Conservation (phyloP, 805 yeast genomes). For the Myxozyma neotropica region DNA sequence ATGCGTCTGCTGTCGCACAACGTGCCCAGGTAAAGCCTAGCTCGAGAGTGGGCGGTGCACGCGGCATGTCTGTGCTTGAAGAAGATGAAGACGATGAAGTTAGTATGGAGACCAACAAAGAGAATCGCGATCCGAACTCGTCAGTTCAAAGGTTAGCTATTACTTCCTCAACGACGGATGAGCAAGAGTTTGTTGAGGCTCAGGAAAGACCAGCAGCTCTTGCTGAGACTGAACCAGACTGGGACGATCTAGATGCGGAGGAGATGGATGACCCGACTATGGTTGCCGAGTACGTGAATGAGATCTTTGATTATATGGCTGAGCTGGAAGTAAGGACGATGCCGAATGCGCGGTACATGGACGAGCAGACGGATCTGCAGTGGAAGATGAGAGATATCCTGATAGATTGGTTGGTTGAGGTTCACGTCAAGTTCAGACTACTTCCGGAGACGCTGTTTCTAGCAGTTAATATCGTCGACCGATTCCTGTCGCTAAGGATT, state of each 20-base stretch:
- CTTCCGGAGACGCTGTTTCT: slow-evolving; percentile 89
- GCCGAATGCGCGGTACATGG: slow-evolving; percentile 84
- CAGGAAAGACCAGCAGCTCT: not conserved
- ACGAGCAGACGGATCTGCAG: slow-evolving; percentile 76
- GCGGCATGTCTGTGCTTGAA: not conserved
- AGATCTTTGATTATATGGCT: slow-evolving; percentile 78
- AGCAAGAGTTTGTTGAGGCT: slow-evolving; percentile 14
- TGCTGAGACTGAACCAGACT: slow-evolving; percentile 12
- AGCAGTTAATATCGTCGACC: slow-evolving; percentile 85
- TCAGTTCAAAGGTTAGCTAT: not conserved
- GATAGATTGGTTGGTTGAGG: slow-evolving; percentile 95
- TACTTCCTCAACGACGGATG: slow-evolving; percentile 13
- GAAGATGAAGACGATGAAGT: slow-evolving; percentile 20
- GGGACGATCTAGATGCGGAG: slow-evolving; percentile 42
- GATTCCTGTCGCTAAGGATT: slow-evolving; percentile 76
- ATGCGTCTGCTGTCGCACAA: slow-evolving; percentile 8
- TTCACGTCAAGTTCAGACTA: slow-evolving; percentile 84
- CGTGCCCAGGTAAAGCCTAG: not conserved
- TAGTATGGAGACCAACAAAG: slow-evolving; percentile 27
- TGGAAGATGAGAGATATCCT: slow-evolving; percentile 91
- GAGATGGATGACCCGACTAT: slow-evolving; percentile 57
- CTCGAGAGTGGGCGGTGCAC: not conserved
- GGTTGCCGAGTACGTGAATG: slow-evolving; percentile 91
- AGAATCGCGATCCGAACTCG: slow-evolving; percentile 25
- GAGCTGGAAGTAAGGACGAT: slow-evolving; percentile 68